Base-by-base conservation (phyloP, 371 early-diverging fungal species). In the Coelomomyces lativittatus region DNA sequence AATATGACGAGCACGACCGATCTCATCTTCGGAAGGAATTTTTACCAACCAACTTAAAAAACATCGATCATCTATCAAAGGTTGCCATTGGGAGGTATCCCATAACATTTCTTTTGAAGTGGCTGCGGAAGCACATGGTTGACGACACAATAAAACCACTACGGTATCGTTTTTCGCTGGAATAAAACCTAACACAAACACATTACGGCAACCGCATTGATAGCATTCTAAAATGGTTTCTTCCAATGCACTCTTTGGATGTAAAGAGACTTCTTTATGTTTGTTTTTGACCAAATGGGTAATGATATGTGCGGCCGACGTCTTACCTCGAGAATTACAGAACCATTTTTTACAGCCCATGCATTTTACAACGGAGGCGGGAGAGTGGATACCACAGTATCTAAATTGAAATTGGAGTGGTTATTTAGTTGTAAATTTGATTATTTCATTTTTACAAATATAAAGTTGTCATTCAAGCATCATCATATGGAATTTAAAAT, bases 91-190 rank as follows among this genome's bases (percentile, higher is more conserved):
- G 4, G 82, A 68, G 8, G 87, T 77, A 57, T 96, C 93, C 97
- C 97, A 96, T 53, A 80, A 83, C 72, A 86, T 77, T 53, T 92
- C 92, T 59, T 91, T 91, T 45, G 78, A 77, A 38, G 81, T 82
- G 27, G 89, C 81, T 33, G 82, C 77, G 8, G 83, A 79, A 5
- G 92, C 90, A 54, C 96, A 96, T 14, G 91, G 86, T 62, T 87
- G 88, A 52, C 90, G 70, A 71, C 97, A 96, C 37, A 96, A 76
- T 28, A 96, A 62, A 4, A 96, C 95, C 0, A 96, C 93, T 0
- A 96, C 95, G 0, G 91, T 89, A 57, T 92, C 92, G 36, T 82
- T 79, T 60, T 96, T 96, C 17, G 97, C 97, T 4, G 97, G 95
- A 51, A 93, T 92, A 55, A 92, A 96, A 0, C 96, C 97, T 24